Percentiles rank a stretch among this genome's conserved stretches.
Conservation (phyloP, 2,329 filamentous ascomycete species). For the Metarhizium humberi region DNA sequence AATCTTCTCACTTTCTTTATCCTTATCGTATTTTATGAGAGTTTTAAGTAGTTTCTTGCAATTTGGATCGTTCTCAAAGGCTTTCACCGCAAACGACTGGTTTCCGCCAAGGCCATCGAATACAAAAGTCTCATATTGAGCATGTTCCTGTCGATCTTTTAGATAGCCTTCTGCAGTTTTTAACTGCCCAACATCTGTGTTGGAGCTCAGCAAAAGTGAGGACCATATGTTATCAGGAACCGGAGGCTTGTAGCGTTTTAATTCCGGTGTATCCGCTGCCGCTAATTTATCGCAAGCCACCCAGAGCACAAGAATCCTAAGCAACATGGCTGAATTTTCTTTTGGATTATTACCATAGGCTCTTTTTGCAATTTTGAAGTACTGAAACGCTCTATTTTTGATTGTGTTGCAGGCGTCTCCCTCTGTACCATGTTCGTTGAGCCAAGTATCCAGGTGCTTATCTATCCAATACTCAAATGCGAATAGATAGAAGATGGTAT, state of each 20-base stretch:
- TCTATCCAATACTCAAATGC: slow-evolving; percentile 41
- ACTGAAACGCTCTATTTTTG: slow-evolving; percentile 19
- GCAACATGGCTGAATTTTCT: slow-evolving; percentile 39
- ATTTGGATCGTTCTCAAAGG: neutral
- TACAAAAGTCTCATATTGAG: neutral
- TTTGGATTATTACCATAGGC: slow-evolving; percentile 33
- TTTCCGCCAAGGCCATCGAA: neutral
- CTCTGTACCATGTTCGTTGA: slow-evolving; percentile 12
- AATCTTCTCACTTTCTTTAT: neutral
- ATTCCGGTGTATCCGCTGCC: slow-evolving; percentile 23
- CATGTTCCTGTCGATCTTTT: neutral
- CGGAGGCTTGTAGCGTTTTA: slow-evolving; percentile 37
- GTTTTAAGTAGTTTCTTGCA: neutral
- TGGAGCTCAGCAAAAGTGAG: slow-evolving; percentile 33
- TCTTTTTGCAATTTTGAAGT: slow-evolving; percentile 17
- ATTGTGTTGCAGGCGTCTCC: slow-evolving; percentile 20
- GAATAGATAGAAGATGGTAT: slow-evolving; percentile 15
- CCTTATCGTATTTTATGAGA: neutral
- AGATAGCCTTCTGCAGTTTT: slow-evolving; percentile 14
- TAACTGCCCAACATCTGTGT: slow-evolving; percentile 27
- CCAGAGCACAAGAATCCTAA: slow-evolving; percentile 50
- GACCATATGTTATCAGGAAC: slow-evolving; percentile 28
- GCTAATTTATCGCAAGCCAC: slow-evolving; percentile 42
- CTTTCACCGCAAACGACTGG: neutral
- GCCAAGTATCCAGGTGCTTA: slow-evolving; percentile 27